Evolutionary conservation across 1,284 basidiomycete genomes (phyloP).

Genomic region (Ustilago shanxiensis): DNA sequence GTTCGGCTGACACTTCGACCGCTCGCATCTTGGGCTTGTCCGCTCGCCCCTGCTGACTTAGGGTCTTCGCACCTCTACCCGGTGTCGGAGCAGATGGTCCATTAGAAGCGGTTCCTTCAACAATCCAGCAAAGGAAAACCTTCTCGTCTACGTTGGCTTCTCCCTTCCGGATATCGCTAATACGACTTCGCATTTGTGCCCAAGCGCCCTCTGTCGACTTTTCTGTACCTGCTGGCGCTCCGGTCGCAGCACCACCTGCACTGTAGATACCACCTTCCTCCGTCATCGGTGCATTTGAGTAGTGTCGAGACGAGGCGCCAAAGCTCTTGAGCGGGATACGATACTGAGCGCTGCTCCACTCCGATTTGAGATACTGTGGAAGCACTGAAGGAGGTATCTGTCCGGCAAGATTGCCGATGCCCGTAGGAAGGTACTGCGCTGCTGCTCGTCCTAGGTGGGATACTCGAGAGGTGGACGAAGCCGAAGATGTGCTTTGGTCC

Average conservation of each 20-base stretch:
- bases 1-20: background rate
- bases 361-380: conserved; percentile 60
- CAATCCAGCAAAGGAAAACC: conserved; percentile 59
- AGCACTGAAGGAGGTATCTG: conserved; percentile 55
- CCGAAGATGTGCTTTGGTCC: background rate
- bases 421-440: conserved; percentile 47
- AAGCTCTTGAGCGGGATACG: conserved; percentile 60
- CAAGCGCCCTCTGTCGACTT: conserved; percentile 62
- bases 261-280: conserved; percentile 20
- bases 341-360: conserved; percentile 63
- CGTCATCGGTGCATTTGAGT: conserved; percentile 9
- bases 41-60: background rate
- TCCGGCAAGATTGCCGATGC: conserved; percentile 43
- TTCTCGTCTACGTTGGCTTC: conserved; percentile 59
- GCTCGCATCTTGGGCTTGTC: conserved; percentile 11
- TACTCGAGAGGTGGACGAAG: conserved; percentile 18
- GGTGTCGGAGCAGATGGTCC: background rate
- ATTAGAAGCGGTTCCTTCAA: conserved; percentile 6
- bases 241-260: background rate
- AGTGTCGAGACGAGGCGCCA: conserved; percentile 37
- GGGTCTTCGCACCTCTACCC: background rate
- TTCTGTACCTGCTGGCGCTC: conserved; percentile 25
- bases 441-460: conserved; percentile 38
- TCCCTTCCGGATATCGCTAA: conserved; percentile 60
- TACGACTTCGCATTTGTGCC: conserved; percentile 58